These are phyloP conservation scores for Trichoderma reesei DNA, from an alignment of 495 filamentous ascomycete species.

Conservation along the genomic window DNA sequence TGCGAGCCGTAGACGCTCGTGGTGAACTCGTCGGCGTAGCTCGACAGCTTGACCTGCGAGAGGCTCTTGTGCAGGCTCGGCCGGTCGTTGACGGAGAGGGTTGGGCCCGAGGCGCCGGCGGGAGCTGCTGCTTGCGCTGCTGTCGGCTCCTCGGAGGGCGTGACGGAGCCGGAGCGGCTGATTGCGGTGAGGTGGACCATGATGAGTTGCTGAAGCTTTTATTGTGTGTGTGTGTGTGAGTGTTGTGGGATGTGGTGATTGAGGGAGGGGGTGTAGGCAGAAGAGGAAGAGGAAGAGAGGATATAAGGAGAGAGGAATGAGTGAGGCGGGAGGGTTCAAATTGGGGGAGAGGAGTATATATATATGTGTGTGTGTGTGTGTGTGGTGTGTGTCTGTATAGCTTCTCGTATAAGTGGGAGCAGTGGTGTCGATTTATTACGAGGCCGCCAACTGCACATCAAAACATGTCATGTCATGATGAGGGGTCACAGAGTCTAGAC, in stretches of 20 bases:
- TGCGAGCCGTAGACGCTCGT: conserved; percentile 76
- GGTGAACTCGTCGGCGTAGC: conserved; percentile 33
- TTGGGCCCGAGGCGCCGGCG: no score
- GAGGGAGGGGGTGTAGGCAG: background rate
- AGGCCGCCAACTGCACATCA: background rate
- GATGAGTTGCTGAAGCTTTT: no score
- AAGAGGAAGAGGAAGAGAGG: background rate
- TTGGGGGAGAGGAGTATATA: no score
- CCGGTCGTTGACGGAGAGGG: no score
- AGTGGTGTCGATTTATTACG: background rate
- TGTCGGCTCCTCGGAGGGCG: background rate
- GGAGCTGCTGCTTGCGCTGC: no score
- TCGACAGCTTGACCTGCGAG: conserved; percentile 7
- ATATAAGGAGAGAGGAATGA: background rate
- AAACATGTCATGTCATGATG: no score
- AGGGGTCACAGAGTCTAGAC: no score
- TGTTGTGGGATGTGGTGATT: no score
- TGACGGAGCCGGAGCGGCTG: background rate
- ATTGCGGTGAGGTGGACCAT: conserved; percentile 9
- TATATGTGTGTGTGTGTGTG: no score
- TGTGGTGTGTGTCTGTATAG: background rate
- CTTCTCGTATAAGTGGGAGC: background rate
- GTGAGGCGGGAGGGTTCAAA: no score
- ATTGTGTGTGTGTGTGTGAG: no score
- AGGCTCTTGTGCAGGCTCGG: background rate